phyloP scores from a whole-genome alignment of 768 basidiomycete genomes.

The Auricularia sp. region DNA sequence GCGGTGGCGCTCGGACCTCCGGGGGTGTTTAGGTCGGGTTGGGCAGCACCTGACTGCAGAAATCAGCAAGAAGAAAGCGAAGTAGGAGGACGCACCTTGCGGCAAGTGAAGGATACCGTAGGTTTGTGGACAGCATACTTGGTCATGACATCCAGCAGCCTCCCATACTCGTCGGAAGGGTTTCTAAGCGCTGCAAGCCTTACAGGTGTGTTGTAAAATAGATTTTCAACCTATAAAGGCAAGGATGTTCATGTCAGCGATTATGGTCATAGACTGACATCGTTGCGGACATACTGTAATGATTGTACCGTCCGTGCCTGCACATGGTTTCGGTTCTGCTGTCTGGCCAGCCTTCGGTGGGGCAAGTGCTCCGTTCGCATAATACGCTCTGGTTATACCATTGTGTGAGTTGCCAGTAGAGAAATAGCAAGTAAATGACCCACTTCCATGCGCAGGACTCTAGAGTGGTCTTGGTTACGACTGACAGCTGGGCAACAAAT shows the following conservation, averaged over 20 bases:
- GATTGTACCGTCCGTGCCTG: constrained; percentile 90
- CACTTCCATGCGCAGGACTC: constrained; percentile 91
- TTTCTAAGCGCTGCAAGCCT: constrained; percentile 78
- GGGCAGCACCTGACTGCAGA: constrained; percentile 52
- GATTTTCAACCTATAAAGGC: constrained; percentile 71
- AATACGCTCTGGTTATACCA: constrained; percentile 51
- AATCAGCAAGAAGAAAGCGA: constrained; percentile 4
- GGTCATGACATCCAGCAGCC: constrained; percentile 84
- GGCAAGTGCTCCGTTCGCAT: constrained; percentile 65
- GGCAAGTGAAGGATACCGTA: constrained; percentile 77
- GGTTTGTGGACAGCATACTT: constrained; percentile 94
- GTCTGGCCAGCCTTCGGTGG: constrained; percentile 61
- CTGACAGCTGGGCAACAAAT: constrained; percentile 80
- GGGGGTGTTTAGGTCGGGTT: constrained; percentile 77
- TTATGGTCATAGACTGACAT: background rate
- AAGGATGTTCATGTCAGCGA: background rate
- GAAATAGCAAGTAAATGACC: constrained; percentile 20
- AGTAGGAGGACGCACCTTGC: constrained; percentile 50
- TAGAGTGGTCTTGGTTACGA: constrained; percentile 79
- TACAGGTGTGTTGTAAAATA: constrained; percentile 89
- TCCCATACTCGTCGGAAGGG: constrained; percentile 81
- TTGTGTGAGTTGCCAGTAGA: too few relatives aligned
- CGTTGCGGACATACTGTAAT: constrained; percentile 48
- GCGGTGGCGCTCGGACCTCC: constrained; percentile 41
- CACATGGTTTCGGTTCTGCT: constrained; percentile 76